phyloP scores from a whole-genome alignment of 305 asterid species.

The Striga hermonthica region DNA sequence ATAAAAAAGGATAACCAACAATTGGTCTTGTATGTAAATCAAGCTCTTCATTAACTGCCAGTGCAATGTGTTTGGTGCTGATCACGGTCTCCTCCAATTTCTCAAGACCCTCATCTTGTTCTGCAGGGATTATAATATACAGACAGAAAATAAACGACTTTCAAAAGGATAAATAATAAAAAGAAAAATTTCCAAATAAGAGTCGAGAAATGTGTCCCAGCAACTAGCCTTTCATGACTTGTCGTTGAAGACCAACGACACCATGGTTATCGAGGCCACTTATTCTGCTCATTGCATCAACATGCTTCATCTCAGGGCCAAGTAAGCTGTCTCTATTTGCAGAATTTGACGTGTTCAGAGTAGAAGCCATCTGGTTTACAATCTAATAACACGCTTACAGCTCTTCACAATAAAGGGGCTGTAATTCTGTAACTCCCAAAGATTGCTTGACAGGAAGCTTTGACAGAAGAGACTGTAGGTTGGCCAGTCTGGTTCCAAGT shows the following conservation, averaged over 20 bases:
- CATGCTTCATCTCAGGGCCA: slow-evolving; percentile 79
- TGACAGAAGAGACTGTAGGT: slow-evolving; percentile 61
- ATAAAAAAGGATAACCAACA: slow-evolving; percentile 39
- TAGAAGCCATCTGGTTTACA: slow-evolving; percentile 70
- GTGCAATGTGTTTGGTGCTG: slow-evolving; percentile 65
- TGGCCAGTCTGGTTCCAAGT: slow-evolving; percentile 76
- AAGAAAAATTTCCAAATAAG: slow-evolving; percentile 10
- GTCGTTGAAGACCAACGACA: slow-evolving; percentile 60
- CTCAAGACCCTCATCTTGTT: slow-evolving; percentile 70
- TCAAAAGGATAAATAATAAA: no score
- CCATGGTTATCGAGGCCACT: slow-evolving; percentile 67
- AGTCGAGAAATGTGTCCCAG: slow-evolving; percentile 13
- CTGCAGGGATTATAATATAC: no score
- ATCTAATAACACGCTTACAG: neutral
- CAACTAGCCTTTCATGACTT: slow-evolving; percentile 60
- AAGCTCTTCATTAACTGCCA: slow-evolving; percentile 70
- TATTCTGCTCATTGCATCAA: slow-evolving; percentile 67
- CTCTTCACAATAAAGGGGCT: neutral
- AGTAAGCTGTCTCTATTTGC: slow-evolving; percentile 86
- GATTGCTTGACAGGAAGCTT: slow-evolving; percentile 66
- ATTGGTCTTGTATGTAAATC: slow-evolving; percentile 61
- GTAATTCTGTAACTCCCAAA: slow-evolving; percentile 66
- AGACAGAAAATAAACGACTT: no score
- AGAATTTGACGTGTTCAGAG: slow-evolving; percentile 81
- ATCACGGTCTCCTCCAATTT: slow-evolving; percentile 56